Evolutionary conservation across 805 yeast species (phyloP).

Genomic region (Candida alai): DNA sequence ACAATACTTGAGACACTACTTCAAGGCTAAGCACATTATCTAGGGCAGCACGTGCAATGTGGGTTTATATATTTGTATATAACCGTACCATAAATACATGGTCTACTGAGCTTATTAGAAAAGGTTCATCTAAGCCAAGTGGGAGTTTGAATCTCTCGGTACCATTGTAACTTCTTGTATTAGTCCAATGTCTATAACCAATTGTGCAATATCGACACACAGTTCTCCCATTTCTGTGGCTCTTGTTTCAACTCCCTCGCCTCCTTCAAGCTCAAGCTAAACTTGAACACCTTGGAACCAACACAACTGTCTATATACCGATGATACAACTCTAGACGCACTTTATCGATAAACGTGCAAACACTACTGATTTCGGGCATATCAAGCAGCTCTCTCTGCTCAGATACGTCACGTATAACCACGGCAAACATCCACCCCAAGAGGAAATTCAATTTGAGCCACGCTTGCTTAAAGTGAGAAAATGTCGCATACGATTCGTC

Average conservation of each 20-base stretch:
- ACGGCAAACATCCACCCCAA: constrained; percentile 20
- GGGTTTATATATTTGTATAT: constrained; percentile 2
- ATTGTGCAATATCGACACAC: constrained; percentile 2
- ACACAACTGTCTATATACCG: not conserved
- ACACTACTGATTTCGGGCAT: not conserved
- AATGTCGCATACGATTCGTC: constrained; percentile 17
- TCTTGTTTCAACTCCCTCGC: not conserved
- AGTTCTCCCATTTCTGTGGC: constrained; percentile 4
- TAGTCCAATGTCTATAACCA: no score
- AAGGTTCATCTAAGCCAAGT: no score
- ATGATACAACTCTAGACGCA: not conserved
- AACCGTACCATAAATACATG: not conserved
- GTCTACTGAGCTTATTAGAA: not conserved
- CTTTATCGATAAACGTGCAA: not conserved
- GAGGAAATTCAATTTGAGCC: constrained; percentile 23
- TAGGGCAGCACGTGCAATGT: constrained; percentile 15
- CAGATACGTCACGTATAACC: constrained; percentile 4
- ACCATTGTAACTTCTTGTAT: no score
- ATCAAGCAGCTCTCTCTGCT: not conserved
- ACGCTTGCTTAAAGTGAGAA: constrained; percentile 18
- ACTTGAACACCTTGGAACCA: not conserved
- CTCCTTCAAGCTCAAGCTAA: no score
- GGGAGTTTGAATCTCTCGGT: no score
- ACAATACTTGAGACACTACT: constrained; percentile 85
- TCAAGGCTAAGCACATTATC: constrained; percentile 79